These are phyloP conservation scores for Penicillium dipodomyicola DNA, from an alignment of 495 filamentous ascomycete genomes.

Conservation along the genomic window DNA sequence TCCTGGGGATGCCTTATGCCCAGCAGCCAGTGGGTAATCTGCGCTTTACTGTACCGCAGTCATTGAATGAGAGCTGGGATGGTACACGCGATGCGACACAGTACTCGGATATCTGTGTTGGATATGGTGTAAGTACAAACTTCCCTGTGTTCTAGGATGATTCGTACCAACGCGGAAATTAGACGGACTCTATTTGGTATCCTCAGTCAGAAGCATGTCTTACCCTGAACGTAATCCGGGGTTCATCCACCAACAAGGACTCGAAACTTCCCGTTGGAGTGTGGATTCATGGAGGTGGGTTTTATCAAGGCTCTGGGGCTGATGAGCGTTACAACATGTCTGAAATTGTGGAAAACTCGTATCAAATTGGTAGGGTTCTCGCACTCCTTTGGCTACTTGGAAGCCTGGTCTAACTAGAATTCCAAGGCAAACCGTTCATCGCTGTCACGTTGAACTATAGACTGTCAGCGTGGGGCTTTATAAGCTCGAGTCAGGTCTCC, in stretches of 20 bases:
- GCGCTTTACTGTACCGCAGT: constrained; percentile 48
- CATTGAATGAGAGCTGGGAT: constrained; percentile 44
- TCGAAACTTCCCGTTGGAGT: constrained; percentile 48
- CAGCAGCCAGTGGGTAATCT: constrained; percentile 44
- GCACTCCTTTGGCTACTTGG: not conserved
- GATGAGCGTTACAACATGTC: constrained; percentile 56
- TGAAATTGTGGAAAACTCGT: constrained; percentile 49
- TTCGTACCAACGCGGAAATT: not conserved
- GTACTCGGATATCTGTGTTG: constrained; percentile 52
- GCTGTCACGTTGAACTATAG: constrained; percentile 62
- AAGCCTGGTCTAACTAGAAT: not conserved
- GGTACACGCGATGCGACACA: constrained; percentile 40
- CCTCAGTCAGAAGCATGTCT: constrained; percentile 53
- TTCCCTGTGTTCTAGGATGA: not conserved
- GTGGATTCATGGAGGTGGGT: constrained; percentile 63
- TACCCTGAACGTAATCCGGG: constrained; percentile 53
- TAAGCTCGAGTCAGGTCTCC: constrained; percentile 35
- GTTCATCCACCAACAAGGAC: constrained; percentile 32
- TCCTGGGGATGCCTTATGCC: constrained; percentile 49
- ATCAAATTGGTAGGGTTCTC: constrained; percentile 38
- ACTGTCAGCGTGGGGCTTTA: constrained; percentile 53
- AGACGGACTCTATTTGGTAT: constrained; percentile 47
- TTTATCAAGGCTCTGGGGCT: constrained; percentile 46
- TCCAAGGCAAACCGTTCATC: constrained; percentile 52
- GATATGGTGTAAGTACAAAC: constrained; percentile 35